Evolutionary conservation across 495 filamentous ascomycete genomes (phyloP), one percentile per base, ranked within the genome.

Genomic region (Lichina pygmaea): DNA sequence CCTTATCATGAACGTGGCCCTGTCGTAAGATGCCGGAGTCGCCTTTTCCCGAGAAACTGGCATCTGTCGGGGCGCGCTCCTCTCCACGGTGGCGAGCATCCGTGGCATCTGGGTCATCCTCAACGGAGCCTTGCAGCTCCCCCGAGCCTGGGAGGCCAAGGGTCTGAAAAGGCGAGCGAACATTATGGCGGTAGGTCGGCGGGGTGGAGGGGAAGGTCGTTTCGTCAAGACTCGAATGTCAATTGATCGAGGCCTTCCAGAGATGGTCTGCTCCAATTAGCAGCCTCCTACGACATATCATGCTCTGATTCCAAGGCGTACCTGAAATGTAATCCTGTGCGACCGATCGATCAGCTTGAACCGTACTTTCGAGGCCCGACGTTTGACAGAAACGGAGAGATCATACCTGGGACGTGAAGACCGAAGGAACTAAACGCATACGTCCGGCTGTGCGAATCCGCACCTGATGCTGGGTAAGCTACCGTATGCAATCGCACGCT

Each of bases 361-460:
- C 9, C 12, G 11, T 12, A 0, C 17, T 40, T 45, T 7, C 36
- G 8, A 46, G 24, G 4, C 42, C 6, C 11, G 2, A 46, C 45
- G 30, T 31, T 11, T 13, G 8, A 39, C n/a, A n/a, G 24, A 33
- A 3, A 16, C n/a, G 12, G 47, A 42, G 34, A 30, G 33, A 45
- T 61, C 72, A 50, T 82, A 91, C 82, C 80, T 93, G 85, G 64
- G 85, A 93, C 68, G 85, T 94, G 70, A 86, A 94, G 63, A 80
- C 71, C 59, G 85, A 84, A 63, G 76, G 69, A 73, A 76, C 76
- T 71, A 79, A 81, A 81, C 77, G 81, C 85, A 94, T 94, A 78
- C 79, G 78, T 71, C 79, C 79, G 42, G 42, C 16, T 17, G 42
- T 24, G 24, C 24, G 24, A 24, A 24, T 24, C 24, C 24, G 24